Conservation (phyloP, 2,329 filamentous ascomycete genomes). For the Claviceps africana region DNA sequence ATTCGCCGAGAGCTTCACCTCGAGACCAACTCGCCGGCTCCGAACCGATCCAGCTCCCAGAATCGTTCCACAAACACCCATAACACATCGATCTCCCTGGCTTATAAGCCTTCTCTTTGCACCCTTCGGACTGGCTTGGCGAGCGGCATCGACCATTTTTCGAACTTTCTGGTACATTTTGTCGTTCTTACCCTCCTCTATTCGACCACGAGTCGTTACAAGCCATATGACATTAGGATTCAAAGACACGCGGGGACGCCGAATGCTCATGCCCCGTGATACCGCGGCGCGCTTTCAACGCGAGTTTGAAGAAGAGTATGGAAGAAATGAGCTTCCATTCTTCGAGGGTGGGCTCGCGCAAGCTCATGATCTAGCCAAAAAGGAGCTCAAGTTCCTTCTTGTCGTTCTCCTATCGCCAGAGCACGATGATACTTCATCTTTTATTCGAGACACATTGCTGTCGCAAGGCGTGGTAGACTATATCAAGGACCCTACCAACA, state of each 20-base stretch:
- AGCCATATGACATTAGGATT: slow-evolving; percentile 37
- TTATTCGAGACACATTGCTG: slow-evolving; percentile 71
- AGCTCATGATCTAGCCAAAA: slow-evolving; percentile 79
- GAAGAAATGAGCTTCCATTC: slow-evolving; percentile 56
- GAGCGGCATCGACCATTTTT: slow-evolving; percentile 53
- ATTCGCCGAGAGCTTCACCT: slow-evolving; percentile 16
- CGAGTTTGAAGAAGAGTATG: slow-evolving; percentile 92
- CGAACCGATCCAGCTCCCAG: slow-evolving; percentile 59
- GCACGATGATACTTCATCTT: slow-evolving; percentile 79
- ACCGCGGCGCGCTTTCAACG: slow-evolving; percentile 78
- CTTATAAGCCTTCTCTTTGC: slow-evolving; percentile 65
- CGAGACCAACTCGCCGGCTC: slow-evolving; percentile 13
- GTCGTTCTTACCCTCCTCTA: slow-evolving; percentile 59
- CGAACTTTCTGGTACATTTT: slow-evolving; percentile 64
- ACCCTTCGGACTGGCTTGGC: slow-evolving; percentile 68
- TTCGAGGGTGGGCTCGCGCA: slow-evolving; percentile 84
- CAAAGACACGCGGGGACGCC: slow-evolving; percentile 52
- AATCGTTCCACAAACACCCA: slow-evolving; percentile 64
- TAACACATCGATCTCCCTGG: slow-evolving; percentile 57
- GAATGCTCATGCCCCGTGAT: slow-evolving; percentile 70
- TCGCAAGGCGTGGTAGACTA: slow-evolving; percentile 60
- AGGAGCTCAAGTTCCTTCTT: slow-evolving; percentile 81
- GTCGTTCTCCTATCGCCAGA: slow-evolving; percentile 81
- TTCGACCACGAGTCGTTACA: slow-evolving; percentile 41
- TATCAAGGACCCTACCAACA: slow-evolving; percentile 59